A percentile compares a stretch with the other conserved stretches of the same genome.
Conservation (phyloP, 495 filamentous ascomycete species). For the Acidomyces sp. region DNA sequence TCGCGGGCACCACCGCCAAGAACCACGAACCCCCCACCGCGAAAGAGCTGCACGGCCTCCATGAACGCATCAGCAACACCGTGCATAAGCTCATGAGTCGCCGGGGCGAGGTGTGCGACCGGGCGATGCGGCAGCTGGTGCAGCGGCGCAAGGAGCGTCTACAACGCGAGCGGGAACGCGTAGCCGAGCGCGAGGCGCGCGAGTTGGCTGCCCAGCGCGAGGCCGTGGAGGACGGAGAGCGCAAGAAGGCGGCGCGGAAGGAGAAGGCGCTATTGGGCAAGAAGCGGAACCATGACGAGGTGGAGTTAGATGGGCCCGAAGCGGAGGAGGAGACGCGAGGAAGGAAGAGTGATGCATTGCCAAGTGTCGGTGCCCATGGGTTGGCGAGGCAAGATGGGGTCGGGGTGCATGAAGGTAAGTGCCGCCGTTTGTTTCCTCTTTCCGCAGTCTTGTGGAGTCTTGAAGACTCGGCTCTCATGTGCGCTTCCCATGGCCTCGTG, state of each 20-base stretch:
- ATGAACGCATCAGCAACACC: conserved; percentile 4
- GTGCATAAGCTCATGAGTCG: conserved; percentile 7
- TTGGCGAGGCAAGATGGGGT: conserved; percentile 32
- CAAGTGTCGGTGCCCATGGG: conserved; percentile 30
- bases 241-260: conserved; percentile 19
- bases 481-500: too few species aligned
- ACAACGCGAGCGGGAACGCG: conserved; percentile 22
- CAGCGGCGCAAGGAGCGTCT: conserved; percentile 43
- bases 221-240: conserved; percentile 13
- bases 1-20: neutral
- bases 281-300: conserved; percentile 21
- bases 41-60: conserved; percentile 11
- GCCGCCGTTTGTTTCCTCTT: neutral
- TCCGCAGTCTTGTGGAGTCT: neutral
- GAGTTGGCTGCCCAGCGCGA: conserved; percentile 18
- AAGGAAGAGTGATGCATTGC: conserved; percentile 24
- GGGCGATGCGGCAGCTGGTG: conserved; percentile 73
- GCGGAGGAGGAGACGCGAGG: conserved; percentile 17
- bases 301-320: conserved; percentile 14
- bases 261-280: conserved; percentile 14
- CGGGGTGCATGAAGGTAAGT: conserved; percentile 28
- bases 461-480: too few species aligned
- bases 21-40: conserved; percentile 12
- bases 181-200: conserved; percentile 19
- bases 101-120: conserved; percentile 23